Conservation (phyloP, 2,329 filamentous ascomycete genomes). For the Pseudogymnoascus sp. region DNA sequence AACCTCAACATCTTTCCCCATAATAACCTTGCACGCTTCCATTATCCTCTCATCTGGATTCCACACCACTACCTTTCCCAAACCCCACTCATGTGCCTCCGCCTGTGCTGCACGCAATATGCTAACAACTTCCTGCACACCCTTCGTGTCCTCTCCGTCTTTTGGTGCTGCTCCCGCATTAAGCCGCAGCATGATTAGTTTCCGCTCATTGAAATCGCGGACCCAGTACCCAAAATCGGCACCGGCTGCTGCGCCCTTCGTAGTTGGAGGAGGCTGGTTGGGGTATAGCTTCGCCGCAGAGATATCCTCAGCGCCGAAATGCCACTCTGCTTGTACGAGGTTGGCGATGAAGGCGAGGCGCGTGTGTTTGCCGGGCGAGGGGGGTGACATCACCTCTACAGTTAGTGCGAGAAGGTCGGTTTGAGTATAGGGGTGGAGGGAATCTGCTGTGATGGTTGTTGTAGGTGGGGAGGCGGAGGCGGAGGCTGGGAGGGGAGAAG, state of each 20-base stretch:
- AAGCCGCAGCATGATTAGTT: not conserved
- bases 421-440: not conserved
- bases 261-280: conserved; percentile 24
- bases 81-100: conserved; percentile 28
- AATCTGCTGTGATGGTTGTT: not conserved
- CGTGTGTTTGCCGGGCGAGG: conserved; percentile 14
- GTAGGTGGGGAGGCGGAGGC: not conserved
- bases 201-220: not conserved
- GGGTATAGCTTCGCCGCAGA: not conserved
- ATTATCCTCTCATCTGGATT: conserved; percentile 30
- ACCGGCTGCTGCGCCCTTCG: conserved; percentile 10
- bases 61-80: conserved; percentile 32
- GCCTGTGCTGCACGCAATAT: conserved; percentile 30
- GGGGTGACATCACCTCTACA: not conserved
- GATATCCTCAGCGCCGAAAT: not conserved
- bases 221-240: not conserved
- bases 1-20: not conserved
- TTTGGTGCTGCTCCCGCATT: not conserved
- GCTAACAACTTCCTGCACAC: conserved; percentile 23
- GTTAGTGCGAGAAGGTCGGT: not conserved
- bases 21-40: conserved; percentile 22
- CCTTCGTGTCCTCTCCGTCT: not conserved
- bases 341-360: conserved; percentile 21
- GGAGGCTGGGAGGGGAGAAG: conserved; percentile 14
- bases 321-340: conserved; percentile 23